Conservation (phyloP, 139 green algal genomes). For the Asterochloris sp. region DNA sequence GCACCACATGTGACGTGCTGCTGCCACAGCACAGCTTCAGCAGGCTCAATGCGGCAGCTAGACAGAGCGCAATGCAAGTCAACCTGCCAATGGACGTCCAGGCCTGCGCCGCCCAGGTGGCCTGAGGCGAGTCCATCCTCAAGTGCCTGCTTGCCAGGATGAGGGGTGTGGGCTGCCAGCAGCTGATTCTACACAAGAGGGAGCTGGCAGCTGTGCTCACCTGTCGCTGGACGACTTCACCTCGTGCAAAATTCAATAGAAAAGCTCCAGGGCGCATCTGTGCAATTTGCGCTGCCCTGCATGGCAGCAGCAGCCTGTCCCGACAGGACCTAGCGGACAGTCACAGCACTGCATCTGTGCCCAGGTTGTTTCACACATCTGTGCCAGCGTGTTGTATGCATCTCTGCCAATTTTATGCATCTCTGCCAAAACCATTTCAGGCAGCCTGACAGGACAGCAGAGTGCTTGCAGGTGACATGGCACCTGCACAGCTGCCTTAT, state of each 20-base stretch:
- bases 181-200: background rate
- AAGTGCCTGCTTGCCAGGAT: background rate
- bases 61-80: background rate
- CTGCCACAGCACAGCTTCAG: background rate
- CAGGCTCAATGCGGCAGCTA: background rate
- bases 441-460: background rate
- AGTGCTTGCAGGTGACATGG: background rate
- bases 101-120: constrained; percentile 41
- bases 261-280: constrained; percentile 38
- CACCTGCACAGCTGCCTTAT: background rate
- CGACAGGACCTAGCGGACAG: background rate
- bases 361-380: background rate
- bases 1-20: background rate
- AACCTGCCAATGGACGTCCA: constrained; percentile 52
- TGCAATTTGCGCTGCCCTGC: constrained; percentile 22
- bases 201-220: background rate
- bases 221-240: constrained; percentile 23
- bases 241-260: constrained; percentile 47
- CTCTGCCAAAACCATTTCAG: background rate
- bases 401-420: background rate
- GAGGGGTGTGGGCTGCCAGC: no score
- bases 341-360: background rate
- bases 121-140: constrained; percentile 34
- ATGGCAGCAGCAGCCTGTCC: background rate
- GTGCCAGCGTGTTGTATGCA: background rate